A percentile compares a stretch with the other conserved stretches of the same genome.
Evolutionary conservation across 352 stramenopile species (phyloP).

Genomic region (Pythium aquatile): DNA sequence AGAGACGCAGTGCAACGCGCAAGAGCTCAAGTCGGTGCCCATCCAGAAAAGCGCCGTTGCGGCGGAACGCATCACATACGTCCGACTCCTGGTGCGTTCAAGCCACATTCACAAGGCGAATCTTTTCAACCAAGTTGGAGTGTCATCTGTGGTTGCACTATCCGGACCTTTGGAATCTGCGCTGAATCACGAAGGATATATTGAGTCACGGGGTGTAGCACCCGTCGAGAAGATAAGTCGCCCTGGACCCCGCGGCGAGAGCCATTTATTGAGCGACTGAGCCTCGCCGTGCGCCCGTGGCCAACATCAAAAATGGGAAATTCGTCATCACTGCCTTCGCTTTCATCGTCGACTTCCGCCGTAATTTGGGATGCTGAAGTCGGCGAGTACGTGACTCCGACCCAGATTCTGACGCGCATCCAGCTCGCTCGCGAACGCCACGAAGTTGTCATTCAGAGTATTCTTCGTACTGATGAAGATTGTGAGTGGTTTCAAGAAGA

Average conservation of each 20-base stretch:
- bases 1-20: slow-evolving; percentile 23
- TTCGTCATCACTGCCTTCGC: neutral
- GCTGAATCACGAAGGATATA: neutral
- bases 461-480: neutral
- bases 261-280: neutral
- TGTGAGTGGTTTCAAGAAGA: slow-evolving; percentile 2
- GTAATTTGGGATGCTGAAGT: slow-evolving; percentile 34
- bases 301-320: neutral
- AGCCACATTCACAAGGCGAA: slow-evolving; percentile 46
- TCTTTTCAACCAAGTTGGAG: slow-evolving; percentile 52
- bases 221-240: neutral
- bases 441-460: neutral
- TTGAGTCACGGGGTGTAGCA: neutral
- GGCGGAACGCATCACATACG: slow-evolving; percentile 26
- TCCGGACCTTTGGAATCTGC: neutral
- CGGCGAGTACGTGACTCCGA: slow-evolving; percentile 30
- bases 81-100: slow-evolving; percentile 45
- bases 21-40: slow-evolving; percentile 55
- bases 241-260: no score
- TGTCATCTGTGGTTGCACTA: slow-evolving; percentile 32
- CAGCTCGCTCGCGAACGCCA: slow-evolving; percentile 26
- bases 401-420: slow-evolving; percentile 39
- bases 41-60: slow-evolving; percentile 12
- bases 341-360: neutral
- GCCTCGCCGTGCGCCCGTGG: neutral